Evolutionary conservation across 306 rosid genomes (phyloP).

Genomic region (Castanospermum australe): DNA sequence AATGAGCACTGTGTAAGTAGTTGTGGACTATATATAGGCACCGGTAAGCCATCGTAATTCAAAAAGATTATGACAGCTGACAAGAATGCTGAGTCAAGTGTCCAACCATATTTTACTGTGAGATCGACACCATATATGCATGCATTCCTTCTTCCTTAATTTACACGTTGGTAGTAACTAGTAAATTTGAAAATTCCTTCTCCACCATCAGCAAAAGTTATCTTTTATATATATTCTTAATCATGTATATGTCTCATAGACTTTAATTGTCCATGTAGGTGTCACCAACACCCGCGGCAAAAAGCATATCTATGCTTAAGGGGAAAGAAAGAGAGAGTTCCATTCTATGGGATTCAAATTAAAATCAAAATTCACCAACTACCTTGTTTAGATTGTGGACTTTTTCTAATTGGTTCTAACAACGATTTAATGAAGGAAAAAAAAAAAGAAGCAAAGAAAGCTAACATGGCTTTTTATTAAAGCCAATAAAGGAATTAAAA

Average conservation of each 20-base stretch:
- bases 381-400: neutral
- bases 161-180: conserved; percentile 2
- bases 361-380: neutral
- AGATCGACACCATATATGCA: neutral
- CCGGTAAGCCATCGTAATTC: neutral
- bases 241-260: neutral
- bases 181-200: neutral
- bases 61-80: conserved; percentile 11
- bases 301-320: conserved; percentile 21
- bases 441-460: no score
- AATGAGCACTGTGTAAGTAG: conserved; percentile 1
- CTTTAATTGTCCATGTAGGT: neutral
- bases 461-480: neutral
- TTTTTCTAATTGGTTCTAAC: neutral
- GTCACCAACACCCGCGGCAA: conserved; percentile 20
- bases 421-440: neutral
- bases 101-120: neutral
- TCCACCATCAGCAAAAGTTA: neutral
- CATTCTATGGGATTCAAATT: neutral
- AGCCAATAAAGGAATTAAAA: neutral
- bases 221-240: neutral
- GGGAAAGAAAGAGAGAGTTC: neutral
- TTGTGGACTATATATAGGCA: neutral
- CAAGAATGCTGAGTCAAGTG: conserved; percentile 18
- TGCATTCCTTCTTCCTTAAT: neutral